Percentiles rank a stretch among this genome's conserved stretches.
These are phyloP conservation scores for Phytophthora hibernalis DNA, from an alignment of 352 stramenopile species.

Conservation along the genomic window DNA sequence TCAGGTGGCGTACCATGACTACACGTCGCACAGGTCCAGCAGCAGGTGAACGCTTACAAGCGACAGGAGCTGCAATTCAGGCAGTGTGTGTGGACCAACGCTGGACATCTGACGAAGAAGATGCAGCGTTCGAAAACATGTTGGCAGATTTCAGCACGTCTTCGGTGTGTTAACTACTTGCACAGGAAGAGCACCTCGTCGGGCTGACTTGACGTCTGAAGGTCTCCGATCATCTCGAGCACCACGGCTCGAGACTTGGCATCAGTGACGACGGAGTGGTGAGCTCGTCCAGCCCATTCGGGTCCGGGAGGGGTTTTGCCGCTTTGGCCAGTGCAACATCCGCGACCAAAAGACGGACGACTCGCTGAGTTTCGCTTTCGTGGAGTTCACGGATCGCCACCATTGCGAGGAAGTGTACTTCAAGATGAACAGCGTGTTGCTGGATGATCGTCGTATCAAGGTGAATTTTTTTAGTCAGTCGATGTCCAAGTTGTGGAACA, in stretches of 20 bases:
- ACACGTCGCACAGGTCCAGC: slow-evolving; percentile 64
- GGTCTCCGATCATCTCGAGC: slow-evolving; percentile 99
- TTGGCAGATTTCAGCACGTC: slow-evolving; percentile 50
- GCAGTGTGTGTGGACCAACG: slow-evolving; percentile 59
- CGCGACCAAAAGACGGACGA: slow-evolving; percentile 97
- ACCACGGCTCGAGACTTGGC: slow-evolving; percentile 96
- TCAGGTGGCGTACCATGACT: slow-evolving; percentile 53
- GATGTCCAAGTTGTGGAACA: slow-evolving; percentile 98
- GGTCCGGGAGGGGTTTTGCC: no score
- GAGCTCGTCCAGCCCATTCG: slow-evolving; percentile 81
- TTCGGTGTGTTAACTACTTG: slow-evolving; percentile 78
- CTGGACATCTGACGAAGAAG: slow-evolving; percentile 74
- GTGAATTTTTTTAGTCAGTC: slow-evolving; percentile 99
- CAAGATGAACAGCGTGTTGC: slow-evolving; percentile 99
- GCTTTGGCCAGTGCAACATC: slow-evolving; percentile 92
- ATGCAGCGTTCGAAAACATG: slow-evolving; percentile 70
- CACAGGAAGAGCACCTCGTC: slow-evolving; percentile 99
- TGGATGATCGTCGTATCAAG: slow-evolving; percentile 97
- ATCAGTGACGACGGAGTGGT: no score
- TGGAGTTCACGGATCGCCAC: slow-evolving; percentile 96
- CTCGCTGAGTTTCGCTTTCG: slow-evolving; percentile 98
- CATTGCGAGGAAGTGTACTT: slow-evolving; percentile 97
- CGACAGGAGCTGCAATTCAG: slow-evolving; percentile 58
- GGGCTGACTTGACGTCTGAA: slow-evolving; percentile 96
- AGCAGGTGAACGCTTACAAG: slow-evolving; percentile 44